phyloP scores from a whole-genome alignment of 495 filamentous ascomycete genomes.

The Penicillium longicatenatum region DNA sequence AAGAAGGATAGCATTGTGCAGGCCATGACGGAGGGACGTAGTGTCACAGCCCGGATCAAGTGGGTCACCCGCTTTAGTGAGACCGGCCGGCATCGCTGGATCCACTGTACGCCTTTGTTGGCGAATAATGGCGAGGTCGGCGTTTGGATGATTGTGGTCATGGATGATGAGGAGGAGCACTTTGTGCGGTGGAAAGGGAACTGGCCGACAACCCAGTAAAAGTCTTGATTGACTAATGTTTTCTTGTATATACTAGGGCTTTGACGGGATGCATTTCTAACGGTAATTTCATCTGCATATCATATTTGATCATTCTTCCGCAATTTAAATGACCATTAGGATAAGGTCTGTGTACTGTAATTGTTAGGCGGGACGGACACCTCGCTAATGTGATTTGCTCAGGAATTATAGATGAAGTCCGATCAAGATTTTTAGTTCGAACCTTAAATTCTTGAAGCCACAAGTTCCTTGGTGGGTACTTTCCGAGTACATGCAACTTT shows the following conservation, averaged over 20 bases:
- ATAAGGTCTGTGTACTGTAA: no score
- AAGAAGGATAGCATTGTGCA: conserved; percentile 54
- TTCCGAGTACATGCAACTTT: no score
- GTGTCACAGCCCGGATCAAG: conserved; percentile 65
- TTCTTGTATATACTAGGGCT: conserved; percentile 7
- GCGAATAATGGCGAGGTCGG: conserved; percentile 58
- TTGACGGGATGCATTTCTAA: not conserved
- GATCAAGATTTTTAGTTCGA: no score
- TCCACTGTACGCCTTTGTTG: conserved; percentile 61
- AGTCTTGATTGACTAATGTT: not conserved
- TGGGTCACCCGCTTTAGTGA: conserved; percentile 51
- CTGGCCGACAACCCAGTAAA: conserved; percentile 7
- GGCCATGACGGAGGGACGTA: conserved; percentile 58
- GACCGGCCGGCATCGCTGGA: conserved; percentile 55
- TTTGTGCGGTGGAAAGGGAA: conserved; percentile 10
- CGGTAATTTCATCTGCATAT: not conserved
- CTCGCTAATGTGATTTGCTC: no score
- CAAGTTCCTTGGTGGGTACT: no score
- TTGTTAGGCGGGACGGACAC: no score
- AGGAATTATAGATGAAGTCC: no score
- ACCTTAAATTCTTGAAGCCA: no score
- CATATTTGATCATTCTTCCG: not conserved
- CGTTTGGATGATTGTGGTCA: conserved; percentile 65
- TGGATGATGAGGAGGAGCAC: conserved; percentile 45
- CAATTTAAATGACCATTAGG: not conserved